Percentiles rank a stretch among this genome's conserved stretches.
phyloP scores from a whole-genome alignment of 345 rosid genomes.

The Combretum micranthum region DNA sequence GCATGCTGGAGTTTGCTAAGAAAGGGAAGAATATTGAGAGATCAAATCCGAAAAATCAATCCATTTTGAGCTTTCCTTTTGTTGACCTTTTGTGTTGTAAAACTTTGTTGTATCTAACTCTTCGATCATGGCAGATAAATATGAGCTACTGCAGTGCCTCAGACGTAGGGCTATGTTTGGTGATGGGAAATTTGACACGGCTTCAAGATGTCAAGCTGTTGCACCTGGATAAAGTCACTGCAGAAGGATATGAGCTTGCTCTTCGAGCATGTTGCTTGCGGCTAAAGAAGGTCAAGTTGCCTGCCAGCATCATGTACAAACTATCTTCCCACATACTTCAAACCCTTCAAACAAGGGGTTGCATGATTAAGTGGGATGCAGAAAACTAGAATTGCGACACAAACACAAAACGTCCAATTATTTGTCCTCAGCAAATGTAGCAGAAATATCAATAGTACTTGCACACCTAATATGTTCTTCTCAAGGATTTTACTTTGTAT shows the following conservation, averaged over 20 bases:
- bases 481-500: too few species aligned
- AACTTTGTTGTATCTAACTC: neutral
- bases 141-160: constrained; percentile 61
- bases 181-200: constrained; percentile 73
- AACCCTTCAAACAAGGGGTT: constrained; percentile 58
- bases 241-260: constrained; percentile 75
- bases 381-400: neutral
- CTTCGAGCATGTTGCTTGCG: constrained; percentile 53
- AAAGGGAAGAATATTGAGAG: too few species aligned
- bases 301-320: constrained; percentile 47
- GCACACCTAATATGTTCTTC: too few species aligned
- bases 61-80: neutral
- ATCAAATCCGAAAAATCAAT: too few species aligned
- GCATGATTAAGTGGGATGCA: constrained; percentile 81
- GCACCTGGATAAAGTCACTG: constrained; percentile 52
- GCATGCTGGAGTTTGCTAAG: too few species aligned
- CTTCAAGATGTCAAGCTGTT: constrained; percentile 89
- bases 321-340: constrained; percentile 69
- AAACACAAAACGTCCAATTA: neutral
- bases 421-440: neutral
- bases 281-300: constrained; percentile 82
- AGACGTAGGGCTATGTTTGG: constrained; percentile 47
- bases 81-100: neutral
- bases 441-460: neutral
- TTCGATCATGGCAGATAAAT: constrained; percentile 62